These are phyloP conservation scores for Yarrowia sp. DNA, from an alignment of 805 yeast genomes.

Conservation along the genomic window DNA sequence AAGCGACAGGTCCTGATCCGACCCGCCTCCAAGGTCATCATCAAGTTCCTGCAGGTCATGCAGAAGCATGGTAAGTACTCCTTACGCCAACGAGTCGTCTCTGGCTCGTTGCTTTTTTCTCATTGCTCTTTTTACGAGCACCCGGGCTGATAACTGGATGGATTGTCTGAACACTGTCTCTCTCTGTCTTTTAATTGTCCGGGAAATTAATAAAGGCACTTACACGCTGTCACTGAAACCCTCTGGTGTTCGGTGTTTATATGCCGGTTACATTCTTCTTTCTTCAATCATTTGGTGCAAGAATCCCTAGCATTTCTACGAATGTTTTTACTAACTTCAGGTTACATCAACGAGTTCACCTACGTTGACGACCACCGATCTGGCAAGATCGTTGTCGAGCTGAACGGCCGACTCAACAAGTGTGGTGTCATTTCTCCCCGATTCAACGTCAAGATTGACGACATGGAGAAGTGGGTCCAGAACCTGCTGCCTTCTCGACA, in stretches of 20 bases:
- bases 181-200: slow-evolving; percentile 96
- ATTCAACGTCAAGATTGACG: slow-evolving; percentile 93
- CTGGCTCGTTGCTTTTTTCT: not conserved
- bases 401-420: slow-evolving; percentile 97
- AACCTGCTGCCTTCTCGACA: slow-evolving; percentile 99
- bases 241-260: slow-evolving; percentile 37
- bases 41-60: slow-evolving; percentile 94
- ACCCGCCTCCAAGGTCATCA: slow-evolving; percentile 97
- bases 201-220: slow-evolving; percentile 54
- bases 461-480: slow-evolving; percentile 97
- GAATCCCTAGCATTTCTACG: not conserved
- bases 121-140: slow-evolving; percentile 21
- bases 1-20: slow-evolving; percentile 97
- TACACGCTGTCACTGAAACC: slow-evolving; percentile 15
- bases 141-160: slow-evolving; percentile 98
- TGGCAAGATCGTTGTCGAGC: slow-evolving; percentile 93
- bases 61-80: slow-evolving; percentile 76
- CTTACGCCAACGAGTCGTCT: not conserved
- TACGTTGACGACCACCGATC: slow-evolving; percentile 99
- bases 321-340: slow-evolving; percentile 20
- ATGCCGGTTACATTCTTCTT: slow-evolving; percentile 37
- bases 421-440: slow-evolving; percentile 99
- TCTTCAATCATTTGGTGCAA: not conserved
- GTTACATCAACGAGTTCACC: slow-evolving; percentile 95
- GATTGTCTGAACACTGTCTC: slow-evolving; percentile 84